These are phyloP conservation scores for Chrysoporthe deuterocubensis DNA, from an alignment of 2,329 filamentous ascomycete species.

Conservation along the genomic window DNA sequence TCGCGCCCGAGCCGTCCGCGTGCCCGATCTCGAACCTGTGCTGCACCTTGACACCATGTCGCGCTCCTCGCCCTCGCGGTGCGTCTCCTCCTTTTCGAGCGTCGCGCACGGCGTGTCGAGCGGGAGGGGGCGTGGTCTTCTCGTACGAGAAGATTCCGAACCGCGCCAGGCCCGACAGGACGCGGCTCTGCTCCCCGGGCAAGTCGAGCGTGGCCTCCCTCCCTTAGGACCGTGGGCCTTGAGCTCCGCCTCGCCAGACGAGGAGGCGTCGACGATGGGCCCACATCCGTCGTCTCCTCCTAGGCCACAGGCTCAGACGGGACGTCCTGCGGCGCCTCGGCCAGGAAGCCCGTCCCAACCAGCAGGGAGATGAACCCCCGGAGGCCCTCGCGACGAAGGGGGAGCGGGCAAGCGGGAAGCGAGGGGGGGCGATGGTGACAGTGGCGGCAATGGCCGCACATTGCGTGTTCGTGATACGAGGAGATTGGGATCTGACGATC, in stretches of 20 bases:
- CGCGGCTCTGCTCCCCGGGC: slow-evolving; percentile 67
- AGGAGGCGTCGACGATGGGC: slow-evolving; percentile 66
- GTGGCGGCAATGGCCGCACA: slow-evolving; percentile 6
- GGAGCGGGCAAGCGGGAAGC: not conserved
- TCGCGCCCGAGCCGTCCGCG: slow-evolving; percentile 78
- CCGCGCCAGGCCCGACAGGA: slow-evolving; percentile 74
- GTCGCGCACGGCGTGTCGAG: no score
- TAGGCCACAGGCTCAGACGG: slow-evolving; percentile 73
- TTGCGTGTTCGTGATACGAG: slow-evolving; percentile 14
- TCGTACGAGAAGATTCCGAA: slow-evolving; percentile 63
- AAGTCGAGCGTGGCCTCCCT: slow-evolving; percentile 68
- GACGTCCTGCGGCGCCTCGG: slow-evolving; percentile 67
- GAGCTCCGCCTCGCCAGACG: slow-evolving; percentile 70
- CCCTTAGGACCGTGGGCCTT: slow-evolving; percentile 71
- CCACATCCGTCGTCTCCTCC: slow-evolving; percentile 82
- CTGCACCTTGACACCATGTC: slow-evolving; percentile 75
- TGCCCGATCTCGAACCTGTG: slow-evolving; percentile 85
- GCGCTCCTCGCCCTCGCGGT: slow-evolving; percentile 80
- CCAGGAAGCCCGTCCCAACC: slow-evolving; percentile 87
- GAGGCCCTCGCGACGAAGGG: not conserved
- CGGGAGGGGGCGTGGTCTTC: no score
- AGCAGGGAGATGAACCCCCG: slow-evolving; percentile 69
- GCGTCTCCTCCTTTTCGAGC: slow-evolving; percentile 70
- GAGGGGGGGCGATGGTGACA: not conserved
- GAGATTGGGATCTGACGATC: not conserved